Percentiles rank a stretch among this genome's conserved stretches.
phyloP scores from a whole-genome alignment of 2,329 filamentous ascomycete species.

The Nigrograna mackinnonii region DNA sequence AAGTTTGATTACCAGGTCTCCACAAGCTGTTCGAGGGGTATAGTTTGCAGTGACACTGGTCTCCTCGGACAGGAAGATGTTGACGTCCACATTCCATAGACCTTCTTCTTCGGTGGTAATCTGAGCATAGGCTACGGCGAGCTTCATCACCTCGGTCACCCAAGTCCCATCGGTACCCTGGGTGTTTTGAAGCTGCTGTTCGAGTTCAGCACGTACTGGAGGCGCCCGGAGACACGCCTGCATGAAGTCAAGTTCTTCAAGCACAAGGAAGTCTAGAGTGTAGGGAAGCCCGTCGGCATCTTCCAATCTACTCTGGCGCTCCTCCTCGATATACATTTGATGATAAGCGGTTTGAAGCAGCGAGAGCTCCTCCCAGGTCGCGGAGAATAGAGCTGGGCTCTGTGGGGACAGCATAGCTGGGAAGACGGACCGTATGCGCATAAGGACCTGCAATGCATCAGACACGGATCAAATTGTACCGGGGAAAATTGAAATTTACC shows the following conservation, averaged over 20 bases:
- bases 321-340: conserved; percentile 81
- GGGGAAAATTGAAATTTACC: conserved; percentile 43
- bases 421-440: conserved; percentile 86
- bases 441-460: conserved; percentile 65
- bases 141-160: conserved; percentile 85
- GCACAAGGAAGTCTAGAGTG: conserved; percentile 87
- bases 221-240: conserved; percentile 88
- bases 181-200: conserved; percentile 69
- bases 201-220: conserved; percentile 87
- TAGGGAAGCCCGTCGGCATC: conserved; percentile 92
- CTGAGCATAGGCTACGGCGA: conserved; percentile 82
- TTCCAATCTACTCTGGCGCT: conserved; percentile 84
- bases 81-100: conserved; percentile 95
- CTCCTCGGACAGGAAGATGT: conserved; percentile 93
- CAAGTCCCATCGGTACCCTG: conserved; percentile 69
- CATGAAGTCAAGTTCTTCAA: conserved; percentile 94
- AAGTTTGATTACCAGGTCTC: conserved; percentile 88
- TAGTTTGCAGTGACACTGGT: conserved; percentile 95
- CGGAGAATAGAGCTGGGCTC: conserved; percentile 79
- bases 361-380: conserved; percentile 86
- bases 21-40: conserved; percentile 88
- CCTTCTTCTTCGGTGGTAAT: conserved; percentile 93
- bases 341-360: conserved; percentile 74
- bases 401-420: conserved; percentile 80
- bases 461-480: conserved; percentile 1